Evolutionary conservation across 2,329 filamentous ascomycete species (phyloP), one percentile per base, ranked within the genome.

Genomic region (Penicillium sp.): DNA sequence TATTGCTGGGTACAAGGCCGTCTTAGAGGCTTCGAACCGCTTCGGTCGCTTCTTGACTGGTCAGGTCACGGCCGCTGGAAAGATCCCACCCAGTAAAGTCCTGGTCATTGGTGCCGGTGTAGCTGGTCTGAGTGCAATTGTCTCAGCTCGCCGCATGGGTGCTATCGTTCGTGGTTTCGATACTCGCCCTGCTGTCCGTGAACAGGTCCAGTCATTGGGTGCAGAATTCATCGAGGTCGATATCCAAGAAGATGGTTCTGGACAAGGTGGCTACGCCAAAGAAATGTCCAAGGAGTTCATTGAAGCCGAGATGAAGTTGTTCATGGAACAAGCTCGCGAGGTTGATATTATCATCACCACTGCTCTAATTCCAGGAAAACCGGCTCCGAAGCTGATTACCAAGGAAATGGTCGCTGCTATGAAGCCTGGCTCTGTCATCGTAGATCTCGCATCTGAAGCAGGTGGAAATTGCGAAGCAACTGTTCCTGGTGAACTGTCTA

Each of bases 211-310:
- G 71, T 96, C 91, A 5, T 84, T 96, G 0, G 92, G 92, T 26
- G 92, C 91, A 19, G 92, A 96, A 69, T 96, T 96, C 67, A 85
- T 96, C 64, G 90, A 96, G 74, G 91, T 96, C 22, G 88, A 91
- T 14, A 81, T 96, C 22, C 73, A 93, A 63, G 92, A 96, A 75
- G 91, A 95, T 58, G 92, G 92, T 2, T 86, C 89, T 13, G 91
- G 91, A 2, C 86, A 89, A 9, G 91, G 92, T 27, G 92, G 92
- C 16, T 96, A 96, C 68, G 91, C 90, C 52, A 96, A 96, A 70
- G 90, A 93, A 70, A 96, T 96, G 91, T 95, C 90, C 53, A 92
- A 93, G 68, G 91, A 93, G 64, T 96, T 96, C 68, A 91, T 95
- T 71, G 90, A 91, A 59, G 91, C 91, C 6, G 91, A 96, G 73